Percentiles rank a stretch among this genome's conserved stretches.
Evolutionary conservation across 257 asterid genomes (phyloP).

Genomic region (Rhazya stricta): DNA sequence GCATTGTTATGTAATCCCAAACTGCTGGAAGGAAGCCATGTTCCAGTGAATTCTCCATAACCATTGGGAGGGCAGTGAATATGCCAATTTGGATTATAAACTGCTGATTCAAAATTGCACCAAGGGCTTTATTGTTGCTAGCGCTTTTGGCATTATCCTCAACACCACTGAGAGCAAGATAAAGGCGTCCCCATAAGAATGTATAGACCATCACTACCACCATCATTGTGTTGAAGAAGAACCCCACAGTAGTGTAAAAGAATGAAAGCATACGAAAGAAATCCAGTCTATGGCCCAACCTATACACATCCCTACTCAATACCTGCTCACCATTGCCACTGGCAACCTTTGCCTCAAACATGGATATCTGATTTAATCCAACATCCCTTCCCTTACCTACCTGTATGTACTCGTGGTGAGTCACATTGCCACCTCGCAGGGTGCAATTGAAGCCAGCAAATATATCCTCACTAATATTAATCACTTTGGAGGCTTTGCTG

Average conservation of each 20-base stretch:
- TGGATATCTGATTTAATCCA: constrained; percentile 89
- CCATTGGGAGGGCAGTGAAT: constrained; percentile 93
- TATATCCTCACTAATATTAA: constrained; percentile 91
- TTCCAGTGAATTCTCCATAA: constrained; percentile 82
- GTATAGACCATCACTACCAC: constrained; percentile 71
- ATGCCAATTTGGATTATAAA: constrained; percentile 76
- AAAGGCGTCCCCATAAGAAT: constrained; percentile 88
- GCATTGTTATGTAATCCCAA: constrained; percentile 94
- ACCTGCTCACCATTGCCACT: constrained; percentile 97
- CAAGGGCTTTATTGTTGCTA: constrained; percentile 66
- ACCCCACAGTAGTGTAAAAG: constrained; percentile 86
- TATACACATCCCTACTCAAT: constrained; percentile 83
- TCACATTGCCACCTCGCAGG: constrained; percentile 86
- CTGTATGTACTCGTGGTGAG: constrained; percentile 94
- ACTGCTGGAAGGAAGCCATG: constrained; percentile 76
- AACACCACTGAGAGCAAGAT: constrained; percentile 81
- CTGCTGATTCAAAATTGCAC: constrained; percentile 83
- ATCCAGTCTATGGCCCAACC: constrained; percentile 91
- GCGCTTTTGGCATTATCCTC: constrained; percentile 44
- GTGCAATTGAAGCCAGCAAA: constrained; percentile 96
- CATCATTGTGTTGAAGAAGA: constrained; percentile 78
- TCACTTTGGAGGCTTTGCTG: constrained; percentile 93
- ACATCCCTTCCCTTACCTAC: constrained; percentile 98
- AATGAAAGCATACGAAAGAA: constrained; percentile 96
- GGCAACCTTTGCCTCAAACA: constrained; percentile 97